These are phyloP conservation scores for Cystofilobasidium ferigula DNA, from an alignment of 768 basidiomycete genomes.

Conservation along the genomic window DNA sequence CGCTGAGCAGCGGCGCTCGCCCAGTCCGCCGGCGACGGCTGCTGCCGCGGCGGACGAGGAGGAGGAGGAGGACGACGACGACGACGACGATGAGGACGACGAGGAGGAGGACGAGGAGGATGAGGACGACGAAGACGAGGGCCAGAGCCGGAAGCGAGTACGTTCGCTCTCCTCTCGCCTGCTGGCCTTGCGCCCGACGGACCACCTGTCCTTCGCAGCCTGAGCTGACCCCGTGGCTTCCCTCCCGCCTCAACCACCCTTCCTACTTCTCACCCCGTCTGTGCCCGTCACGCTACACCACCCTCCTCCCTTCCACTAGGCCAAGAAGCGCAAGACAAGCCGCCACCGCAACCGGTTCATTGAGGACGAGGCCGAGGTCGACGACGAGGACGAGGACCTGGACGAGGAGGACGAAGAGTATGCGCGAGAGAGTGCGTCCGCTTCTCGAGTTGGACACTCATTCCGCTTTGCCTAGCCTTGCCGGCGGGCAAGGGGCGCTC, in stretches of 20 bases:
- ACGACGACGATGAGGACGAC: neutral
- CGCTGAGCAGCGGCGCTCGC: too few species aligned
- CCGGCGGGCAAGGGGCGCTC: neutral
- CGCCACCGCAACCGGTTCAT: slow-evolving; percentile 62
- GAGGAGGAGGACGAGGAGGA: slow-evolving; percentile 3
- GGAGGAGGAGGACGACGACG: slow-evolving; percentile 25
- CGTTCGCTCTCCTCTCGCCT: neutral
- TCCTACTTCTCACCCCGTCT: too few species aligned
- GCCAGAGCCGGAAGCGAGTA: neutral
- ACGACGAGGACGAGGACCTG: slow-evolving; percentile 91
- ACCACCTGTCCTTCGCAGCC: too few species aligned
- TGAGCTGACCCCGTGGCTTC: too few species aligned
- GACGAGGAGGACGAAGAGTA: slow-evolving; percentile 54
- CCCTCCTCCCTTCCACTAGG: neutral
- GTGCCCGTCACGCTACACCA: too few species aligned
- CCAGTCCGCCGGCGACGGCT: too few species aligned
- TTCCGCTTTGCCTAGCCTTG: neutral
- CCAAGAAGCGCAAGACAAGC: slow-evolving; percentile 53
- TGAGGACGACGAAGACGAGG: slow-evolving; percentile 12
- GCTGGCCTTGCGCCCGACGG: too few species aligned
- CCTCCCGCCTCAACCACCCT: neutral
- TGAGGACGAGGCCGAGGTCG: slow-evolving; percentile 91
- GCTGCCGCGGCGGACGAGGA: too few species aligned
- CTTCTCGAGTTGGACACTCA: neutral
- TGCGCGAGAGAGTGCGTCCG: slow-evolving; percentile 36